Conservation (phyloP, 2,329 filamentous ascomycete genomes). For the Penicillium sp. region DNA sequence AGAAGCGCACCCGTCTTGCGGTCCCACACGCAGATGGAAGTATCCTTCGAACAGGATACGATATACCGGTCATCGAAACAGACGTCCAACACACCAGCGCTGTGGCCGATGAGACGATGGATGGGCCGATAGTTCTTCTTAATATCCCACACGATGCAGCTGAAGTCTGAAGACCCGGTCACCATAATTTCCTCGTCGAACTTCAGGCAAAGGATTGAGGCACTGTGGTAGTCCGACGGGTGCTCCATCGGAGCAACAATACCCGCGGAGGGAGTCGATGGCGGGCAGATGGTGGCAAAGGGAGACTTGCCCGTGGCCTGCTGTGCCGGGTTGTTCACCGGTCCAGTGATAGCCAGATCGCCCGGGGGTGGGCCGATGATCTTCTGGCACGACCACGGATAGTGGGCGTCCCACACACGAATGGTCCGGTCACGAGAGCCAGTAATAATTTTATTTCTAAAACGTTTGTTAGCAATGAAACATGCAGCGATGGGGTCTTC, state of each 20-base stretch:
- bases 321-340: constrained; percentile 50
- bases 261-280: constrained; percentile 54
- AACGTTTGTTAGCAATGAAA: no score
- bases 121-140: constrained; percentile 75
- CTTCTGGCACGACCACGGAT: constrained; percentile 72
- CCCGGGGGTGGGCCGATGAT: constrained; percentile 77
- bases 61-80: constrained; percentile 91
- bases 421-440: constrained; percentile 95
- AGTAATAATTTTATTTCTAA: constrained; percentile 83
- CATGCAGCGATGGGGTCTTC: no score
- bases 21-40: constrained; percentile 92
- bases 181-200: constrained; percentile 92
- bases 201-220: constrained; percentile 90
- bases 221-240: constrained; percentile 68
- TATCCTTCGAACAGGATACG: constrained; percentile 95
- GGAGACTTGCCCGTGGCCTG: constrained; percentile 42
- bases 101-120: constrained; percentile 73
- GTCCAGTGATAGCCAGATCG: constrained; percentile 30
- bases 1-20: constrained; percentile 72
- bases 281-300: constrained; percentile 50
- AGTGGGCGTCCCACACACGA: constrained; percentile 92
- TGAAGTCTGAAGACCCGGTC: constrained; percentile 88
- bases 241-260: constrained; percentile 42
- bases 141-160: constrained; percentile 88
- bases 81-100: constrained; percentile 86